Base-by-base conservation (phyloP, 2,329 filamentous ascomycete genomes). In the Aureobasidium mangrovei region DNA sequence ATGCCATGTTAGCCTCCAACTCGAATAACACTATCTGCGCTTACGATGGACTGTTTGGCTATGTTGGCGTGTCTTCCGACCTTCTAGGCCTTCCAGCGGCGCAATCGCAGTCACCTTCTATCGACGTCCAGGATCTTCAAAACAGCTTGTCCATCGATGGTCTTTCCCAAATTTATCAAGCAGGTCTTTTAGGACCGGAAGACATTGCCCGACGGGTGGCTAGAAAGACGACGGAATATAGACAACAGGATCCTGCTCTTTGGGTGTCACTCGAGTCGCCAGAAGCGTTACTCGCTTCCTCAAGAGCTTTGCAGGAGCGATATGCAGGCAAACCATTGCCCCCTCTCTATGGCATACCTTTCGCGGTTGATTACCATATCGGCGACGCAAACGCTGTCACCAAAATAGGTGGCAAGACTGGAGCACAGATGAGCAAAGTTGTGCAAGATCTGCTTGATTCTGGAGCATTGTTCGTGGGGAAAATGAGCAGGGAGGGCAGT, bases 321-420 rank as follows among this genome's bases (percentile, higher is more conserved):
- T 18, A 18, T 18, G 18, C 18, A 18, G 18, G 18, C 18, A 18
- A 65, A 5, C 70, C 69, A 36, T 64, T 72, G n/a, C 70, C 75
- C 32, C 76, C 77, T 3, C 69, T 82, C 1, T 82, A 74, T 58
- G 79, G 79, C 29, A 64, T 81, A 2, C 78, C 79, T 0, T 82
- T 82, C 59, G 74, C 74, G 2, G 69, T 81, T 48, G 81, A 81
- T 61, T 79, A 82, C 62, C 77, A 70, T 39, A 77, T 81, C 49
- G 78, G 81, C 58, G 69, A 81, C 10, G 70, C 71, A 9, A 72
- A 74, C 1, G 58, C 78, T 40, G 32, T 35, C 32, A 35, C 32
- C 18, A 18, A 18, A 18, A 18, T 18, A 18, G 18, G 18, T 18
- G 18, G 18, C 18, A 18, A 18, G 18, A 18, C 18, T 18, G 18